These are phyloP conservation scores for Rhizoclosmatium sp. DNA, from an alignment of 192 early-diverging fungal species.

Conservation along the genomic window DNA sequence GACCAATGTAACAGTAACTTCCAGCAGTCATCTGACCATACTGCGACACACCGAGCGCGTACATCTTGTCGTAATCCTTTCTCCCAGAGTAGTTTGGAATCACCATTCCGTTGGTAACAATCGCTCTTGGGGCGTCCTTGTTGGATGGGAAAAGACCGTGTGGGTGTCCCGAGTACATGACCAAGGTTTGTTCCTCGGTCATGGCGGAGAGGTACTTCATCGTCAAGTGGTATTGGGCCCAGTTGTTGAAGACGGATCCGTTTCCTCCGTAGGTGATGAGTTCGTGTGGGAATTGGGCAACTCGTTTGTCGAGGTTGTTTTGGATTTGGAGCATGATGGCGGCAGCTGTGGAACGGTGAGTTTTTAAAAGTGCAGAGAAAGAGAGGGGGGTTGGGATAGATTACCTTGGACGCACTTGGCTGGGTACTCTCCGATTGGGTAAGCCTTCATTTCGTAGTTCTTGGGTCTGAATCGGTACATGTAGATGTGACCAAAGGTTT, in stretches of 20 bases:
- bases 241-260: conserved; percentile 39
- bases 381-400: neutral
- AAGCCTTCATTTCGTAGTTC: conserved; percentile 38
- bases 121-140: conserved; percentile 30
- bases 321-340: conserved; percentile 37
- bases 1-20: conserved; percentile 40
- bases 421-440: conserved; percentile 36
- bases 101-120: conserved; percentile 41
- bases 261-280: conserved; percentile 44
- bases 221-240: conserved; percentile 40
- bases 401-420: conserved; percentile 29
- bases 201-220: conserved; percentile 36
- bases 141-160: conserved; percentile 36
- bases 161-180: conserved; percentile 39
- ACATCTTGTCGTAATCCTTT: conserved; percentile 31
- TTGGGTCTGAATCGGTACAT: conserved; percentile 34
- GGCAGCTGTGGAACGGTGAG: conserved; percentile 5
- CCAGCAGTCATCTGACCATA: conserved; percentile 41
- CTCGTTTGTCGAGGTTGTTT: conserved; percentile 35
- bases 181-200: conserved; percentile 38
- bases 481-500: conserved; percentile 37
- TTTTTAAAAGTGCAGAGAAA: neutral
- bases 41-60: conserved; percentile 30
- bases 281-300: conserved; percentile 40
- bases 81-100: conserved; percentile 35